Conservation (phyloP, 331 rosid genomes). For the Cydonia oblonga region DNA sequence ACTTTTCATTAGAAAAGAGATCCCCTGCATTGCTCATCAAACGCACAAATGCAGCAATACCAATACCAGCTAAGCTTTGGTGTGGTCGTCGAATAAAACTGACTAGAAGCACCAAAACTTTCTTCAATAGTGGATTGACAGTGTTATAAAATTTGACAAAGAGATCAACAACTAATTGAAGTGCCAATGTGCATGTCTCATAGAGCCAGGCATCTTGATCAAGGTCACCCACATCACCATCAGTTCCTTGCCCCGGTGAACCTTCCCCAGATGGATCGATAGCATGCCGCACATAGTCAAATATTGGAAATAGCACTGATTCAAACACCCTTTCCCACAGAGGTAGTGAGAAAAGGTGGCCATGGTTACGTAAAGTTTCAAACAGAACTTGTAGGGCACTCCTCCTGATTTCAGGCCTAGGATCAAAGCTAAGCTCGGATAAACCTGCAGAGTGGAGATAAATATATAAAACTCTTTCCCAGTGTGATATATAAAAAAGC, state of each 20-base stretch:
- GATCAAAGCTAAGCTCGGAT: slow-evolving; percentile 97
- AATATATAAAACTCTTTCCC: background rate
- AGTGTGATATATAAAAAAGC: background rate
- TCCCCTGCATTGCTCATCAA: slow-evolving; percentile 94
- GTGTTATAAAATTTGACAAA: slow-evolving; percentile 83
- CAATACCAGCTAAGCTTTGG: slow-evolving; percentile 97
- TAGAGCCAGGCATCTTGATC: slow-evolving; percentile 96
- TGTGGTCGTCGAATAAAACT: slow-evolving; percentile 94
- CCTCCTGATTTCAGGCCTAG: slow-evolving; percentile 95
- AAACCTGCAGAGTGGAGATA: slow-evolving; percentile 47
- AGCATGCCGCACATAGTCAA: slow-evolving; percentile 90
- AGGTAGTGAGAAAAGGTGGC: slow-evolving; percentile 90
- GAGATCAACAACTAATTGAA: slow-evolving; percentile 90
- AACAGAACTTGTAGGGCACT: slow-evolving; percentile 82
- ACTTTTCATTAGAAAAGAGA: slow-evolving; percentile 81
- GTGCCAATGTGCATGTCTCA: slow-evolving; percentile 98
- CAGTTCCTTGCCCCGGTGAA: slow-evolving; percentile 42
- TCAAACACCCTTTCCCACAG: slow-evolving; percentile 95
- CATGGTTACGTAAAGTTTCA: slow-evolving; percentile 93
- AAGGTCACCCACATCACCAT: slow-evolving; percentile 48
- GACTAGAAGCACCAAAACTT: slow-evolving; percentile 82
- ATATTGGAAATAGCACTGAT: slow-evolving; percentile 90
- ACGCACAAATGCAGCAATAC: slow-evolving; percentile 96
- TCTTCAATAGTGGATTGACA: slow-evolving; percentile 83
- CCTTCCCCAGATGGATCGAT: slow-evolving; percentile 84